phyloP scores from a whole-genome alignment of 129 eudicot genomes.

The Pittosporum tobira region DNA sequence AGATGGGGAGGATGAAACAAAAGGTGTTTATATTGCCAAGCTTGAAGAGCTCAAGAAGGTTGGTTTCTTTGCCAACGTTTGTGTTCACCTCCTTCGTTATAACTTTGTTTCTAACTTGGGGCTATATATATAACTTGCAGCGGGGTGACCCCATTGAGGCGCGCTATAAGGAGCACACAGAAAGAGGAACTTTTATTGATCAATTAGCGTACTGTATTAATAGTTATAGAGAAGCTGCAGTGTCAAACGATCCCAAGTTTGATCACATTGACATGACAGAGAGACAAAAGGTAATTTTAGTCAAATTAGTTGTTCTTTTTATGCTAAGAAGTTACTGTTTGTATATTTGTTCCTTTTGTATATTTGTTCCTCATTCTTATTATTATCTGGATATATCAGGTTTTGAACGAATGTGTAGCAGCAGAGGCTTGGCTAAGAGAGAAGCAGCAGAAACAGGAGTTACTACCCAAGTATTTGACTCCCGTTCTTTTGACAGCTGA shows the following conservation, averaged over 20 bases:
- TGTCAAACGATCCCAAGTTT: conserved; percentile 59
- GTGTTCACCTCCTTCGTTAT: too few relatives aligned
- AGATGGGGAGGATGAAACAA: conserved; percentile 95
- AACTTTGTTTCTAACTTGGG: too few relatives aligned
- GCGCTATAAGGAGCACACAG: conserved; percentile 68
- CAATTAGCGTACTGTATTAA: conserved; percentile 39
- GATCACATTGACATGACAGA: conserved; percentile 82
- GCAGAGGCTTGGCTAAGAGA: conserved; percentile 89
- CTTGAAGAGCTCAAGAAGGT: conserved; percentile 92
- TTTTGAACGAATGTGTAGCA: conserved; percentile 61
- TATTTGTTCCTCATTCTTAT: background rate
- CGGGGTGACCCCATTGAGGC: conserved; percentile 79
- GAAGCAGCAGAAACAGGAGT: conserved; percentile 58
- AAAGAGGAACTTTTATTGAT: conserved; percentile 49
- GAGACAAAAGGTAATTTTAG: conserved; percentile 56
- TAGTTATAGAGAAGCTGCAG: conserved; percentile 67
- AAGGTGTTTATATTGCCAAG: conserved; percentile 73
- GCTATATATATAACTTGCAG: too few relatives aligned
- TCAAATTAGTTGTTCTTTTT: background rate
- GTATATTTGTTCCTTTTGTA: background rate
- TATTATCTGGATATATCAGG: conserved; percentile 25
- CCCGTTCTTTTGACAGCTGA: conserved; percentile 76
- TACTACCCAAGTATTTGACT: conserved; percentile 52
- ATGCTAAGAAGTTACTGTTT: too few relatives aligned
- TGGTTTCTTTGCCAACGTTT: background rate